phyloP scores from a whole-genome alignment of 306 rosid species.

The Vigna trinervia region DNA sequence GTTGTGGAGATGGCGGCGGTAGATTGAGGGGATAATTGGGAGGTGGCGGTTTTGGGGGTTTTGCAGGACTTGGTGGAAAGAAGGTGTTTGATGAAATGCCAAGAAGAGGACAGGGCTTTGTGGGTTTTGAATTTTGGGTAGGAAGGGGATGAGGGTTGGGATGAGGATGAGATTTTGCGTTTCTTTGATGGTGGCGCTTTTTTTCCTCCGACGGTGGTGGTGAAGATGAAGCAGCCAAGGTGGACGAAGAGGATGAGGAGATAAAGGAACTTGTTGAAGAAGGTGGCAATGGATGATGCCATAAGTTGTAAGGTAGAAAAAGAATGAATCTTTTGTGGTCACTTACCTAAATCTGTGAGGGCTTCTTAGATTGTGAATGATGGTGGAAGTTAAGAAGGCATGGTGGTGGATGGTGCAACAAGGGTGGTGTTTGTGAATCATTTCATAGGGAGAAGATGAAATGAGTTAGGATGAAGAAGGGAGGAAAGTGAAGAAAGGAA shows the following conservation, averaged over 20 bases:
- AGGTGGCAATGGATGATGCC: slow-evolving; percentile 58
- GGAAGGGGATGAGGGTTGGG: slow-evolving; percentile 54
- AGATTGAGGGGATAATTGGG: too few species aligned
- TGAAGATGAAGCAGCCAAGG: slow-evolving; percentile 84
- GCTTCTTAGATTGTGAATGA: background rate
- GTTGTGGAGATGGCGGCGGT: too few species aligned
- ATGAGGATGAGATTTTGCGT: slow-evolving; percentile 53
- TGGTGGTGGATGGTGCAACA: slow-evolving; percentile 11
- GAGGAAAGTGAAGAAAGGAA: slow-evolving; percentile 35
- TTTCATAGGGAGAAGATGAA: slow-evolving; percentile 37
- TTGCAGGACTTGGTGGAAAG: slow-evolving; percentile 64
- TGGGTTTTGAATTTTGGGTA: slow-evolving; percentile 66
- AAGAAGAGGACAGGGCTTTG: slow-evolving; percentile 67
- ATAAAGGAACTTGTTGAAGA: slow-evolving; percentile 60
- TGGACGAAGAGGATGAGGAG: slow-evolving; percentile 68
- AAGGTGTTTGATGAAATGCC: slow-evolving; percentile 81
- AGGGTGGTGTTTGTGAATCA: slow-evolving; percentile 11
- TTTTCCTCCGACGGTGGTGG: slow-evolving; percentile 43
- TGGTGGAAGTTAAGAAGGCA: slow-evolving; percentile 36
- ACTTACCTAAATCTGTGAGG: slow-evolving; percentile 1
- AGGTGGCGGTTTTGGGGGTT: slow-evolving; percentile 26
- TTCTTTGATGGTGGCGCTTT: slow-evolving; percentile 49
- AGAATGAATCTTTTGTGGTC: slow-evolving; percentile 10
- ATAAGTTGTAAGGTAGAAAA: slow-evolving; percentile 39
- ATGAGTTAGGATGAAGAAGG: slow-evolving; percentile 13